A percentile compares a stretch with the other conserved stretches of the same genome.
phyloP scores from a whole-genome alignment of 1,284 basidiomycete species.

The Phylloboletellus chloephorus region DNA sequence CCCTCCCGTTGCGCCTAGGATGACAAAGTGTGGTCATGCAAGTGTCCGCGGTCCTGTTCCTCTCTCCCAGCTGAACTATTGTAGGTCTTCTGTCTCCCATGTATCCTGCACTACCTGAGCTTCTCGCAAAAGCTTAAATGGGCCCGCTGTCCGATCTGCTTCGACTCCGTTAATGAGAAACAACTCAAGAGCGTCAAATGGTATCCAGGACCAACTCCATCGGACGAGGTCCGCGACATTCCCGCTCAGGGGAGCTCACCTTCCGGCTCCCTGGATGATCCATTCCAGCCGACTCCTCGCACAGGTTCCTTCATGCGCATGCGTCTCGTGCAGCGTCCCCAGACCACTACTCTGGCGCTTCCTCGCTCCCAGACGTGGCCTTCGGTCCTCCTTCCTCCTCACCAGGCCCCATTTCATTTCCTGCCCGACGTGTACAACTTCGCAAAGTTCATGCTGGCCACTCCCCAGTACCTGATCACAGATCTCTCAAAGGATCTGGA shows the following conservation, averaged over 20 bases:
- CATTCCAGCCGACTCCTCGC: constrained; percentile 34
- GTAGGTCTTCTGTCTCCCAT: constrained; percentile 86
- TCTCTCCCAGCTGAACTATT: constrained; percentile 12
- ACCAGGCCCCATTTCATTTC: constrained; percentile 93
- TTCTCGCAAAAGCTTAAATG: constrained; percentile 78
- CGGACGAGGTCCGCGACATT: constrained; percentile 38
- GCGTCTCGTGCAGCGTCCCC: constrained; percentile 89
- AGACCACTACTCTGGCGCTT: constrained; percentile 92
- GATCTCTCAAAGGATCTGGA: constrained; percentile 75
- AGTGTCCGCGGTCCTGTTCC: constrained; percentile 35
- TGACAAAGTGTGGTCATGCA: constrained; percentile 97
- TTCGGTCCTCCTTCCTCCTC: constrained; percentile 83
- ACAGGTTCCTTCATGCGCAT: constrained; percentile 66
- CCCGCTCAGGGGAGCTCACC: constrained; percentile 37
- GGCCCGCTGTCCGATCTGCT: constrained; percentile 93
- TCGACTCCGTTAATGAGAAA: constrained; percentile 86
- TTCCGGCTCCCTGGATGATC: constrained; percentile 36
- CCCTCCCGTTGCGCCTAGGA: constrained; percentile 85
- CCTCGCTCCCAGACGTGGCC: constrained; percentile 93
- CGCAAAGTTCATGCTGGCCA: constrained; percentile 94
- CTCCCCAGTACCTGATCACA: constrained; percentile 74
- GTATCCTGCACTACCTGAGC: constrained; percentile 88
- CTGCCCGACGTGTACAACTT: constrained; percentile 87
- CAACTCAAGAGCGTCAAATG: constrained; percentile 93
- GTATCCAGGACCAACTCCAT: constrained; percentile 48